Conservation (phyloP, 1,284 basidiomycete genomes). For the Salmacisia buchloeana region DNA sequence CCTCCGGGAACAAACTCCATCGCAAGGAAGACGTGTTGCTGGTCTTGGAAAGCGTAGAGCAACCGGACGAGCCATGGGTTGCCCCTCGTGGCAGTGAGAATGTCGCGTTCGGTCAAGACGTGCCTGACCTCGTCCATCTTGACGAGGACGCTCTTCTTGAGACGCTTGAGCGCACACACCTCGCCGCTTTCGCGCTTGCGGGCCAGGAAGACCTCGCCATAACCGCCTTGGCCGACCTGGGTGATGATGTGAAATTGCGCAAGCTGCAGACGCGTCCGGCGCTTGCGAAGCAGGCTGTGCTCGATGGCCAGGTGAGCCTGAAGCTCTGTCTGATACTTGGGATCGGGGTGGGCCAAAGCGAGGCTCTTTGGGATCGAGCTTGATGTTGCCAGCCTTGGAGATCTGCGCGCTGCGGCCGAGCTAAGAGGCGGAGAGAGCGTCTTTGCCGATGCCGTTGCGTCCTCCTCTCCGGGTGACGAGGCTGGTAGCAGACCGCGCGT, state of each 20-base stretch:
- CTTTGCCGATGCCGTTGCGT: background rate
- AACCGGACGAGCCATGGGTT: constrained; percentile 48
- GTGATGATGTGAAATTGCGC: constrained; percentile 50
- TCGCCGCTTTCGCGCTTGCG: constrained; percentile 48
- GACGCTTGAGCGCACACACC: constrained; percentile 48
- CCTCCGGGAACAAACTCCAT: constrained; percentile 57
- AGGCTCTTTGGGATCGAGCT: background rate
- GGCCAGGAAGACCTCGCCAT: constrained; percentile 49
- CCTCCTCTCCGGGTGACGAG: background rate
- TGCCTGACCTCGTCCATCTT: constrained; percentile 50
- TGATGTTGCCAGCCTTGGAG: constrained; percentile 64
- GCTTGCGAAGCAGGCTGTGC: constrained; percentile 43
- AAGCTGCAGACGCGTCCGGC: constrained; percentile 45
- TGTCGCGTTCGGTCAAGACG: constrained; percentile 48
- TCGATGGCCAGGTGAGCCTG: constrained; percentile 40
- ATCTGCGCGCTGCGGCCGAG: constrained; percentile 74
- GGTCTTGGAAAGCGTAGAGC: constrained; percentile 49
- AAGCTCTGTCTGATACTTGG: constrained; percentile 39
- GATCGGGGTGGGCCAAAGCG: constrained; percentile 58
- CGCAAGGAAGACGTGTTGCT: constrained; percentile 46
- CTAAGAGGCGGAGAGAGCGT: constrained; percentile 57
- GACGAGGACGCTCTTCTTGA: constrained; percentile 47
- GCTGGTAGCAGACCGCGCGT: constrained; percentile 22
- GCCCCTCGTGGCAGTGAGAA: constrained; percentile 47
- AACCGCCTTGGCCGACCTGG: constrained; percentile 49